Evolutionary conservation across 345 rosid genomes (phyloP), one percentile per base, ranked within the genome.

Genomic region (Populus nigra): DNA sequence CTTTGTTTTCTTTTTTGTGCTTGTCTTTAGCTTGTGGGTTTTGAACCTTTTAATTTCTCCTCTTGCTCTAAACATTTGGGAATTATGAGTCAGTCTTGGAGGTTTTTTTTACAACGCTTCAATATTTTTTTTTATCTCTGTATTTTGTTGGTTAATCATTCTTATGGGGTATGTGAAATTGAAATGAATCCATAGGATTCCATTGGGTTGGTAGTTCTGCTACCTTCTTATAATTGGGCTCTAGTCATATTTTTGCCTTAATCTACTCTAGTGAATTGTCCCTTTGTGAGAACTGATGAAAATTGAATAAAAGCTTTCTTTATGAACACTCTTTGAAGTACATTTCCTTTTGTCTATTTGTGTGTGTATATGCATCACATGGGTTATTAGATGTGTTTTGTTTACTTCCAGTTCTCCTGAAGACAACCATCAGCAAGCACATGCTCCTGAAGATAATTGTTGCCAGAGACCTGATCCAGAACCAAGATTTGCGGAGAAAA

Each of bases 331-430:
- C 13, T 66, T 55, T 33, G 15, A 49, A 38, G 72, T 12, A 25
- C 25, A 68, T 3, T 39, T 15, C 13, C 62, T 45, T 31, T 6
- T 71, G 20, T 72, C 33, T 49, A 5, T 66, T 65, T 71, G 12
- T 25, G 22, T 16, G 22, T 63, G 35, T 41, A 27, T 69, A 18
- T 69, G 11, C 38, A 41, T 71, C 47, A 75, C 71, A 43, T 20
- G 33, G 33, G 22, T 45, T 65, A 20, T 49, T 45, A 49, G 5
- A 2, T 43, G 57, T 65, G 15, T 10, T 23, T 59, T 27, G 4
- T 45, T 23, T 59, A 47, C 41, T 82, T 83, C 63, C 89, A 96
- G 99, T 85, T 91, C 95, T 45, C 94, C 93, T 23, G 98, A 89
- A 85, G 92, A 87, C 47, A 84, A 83, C 78, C 80, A 59, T 71